Base-by-base conservation (phyloP, 345 rosid genomes). In the Nephelium lappaceum region DNA sequence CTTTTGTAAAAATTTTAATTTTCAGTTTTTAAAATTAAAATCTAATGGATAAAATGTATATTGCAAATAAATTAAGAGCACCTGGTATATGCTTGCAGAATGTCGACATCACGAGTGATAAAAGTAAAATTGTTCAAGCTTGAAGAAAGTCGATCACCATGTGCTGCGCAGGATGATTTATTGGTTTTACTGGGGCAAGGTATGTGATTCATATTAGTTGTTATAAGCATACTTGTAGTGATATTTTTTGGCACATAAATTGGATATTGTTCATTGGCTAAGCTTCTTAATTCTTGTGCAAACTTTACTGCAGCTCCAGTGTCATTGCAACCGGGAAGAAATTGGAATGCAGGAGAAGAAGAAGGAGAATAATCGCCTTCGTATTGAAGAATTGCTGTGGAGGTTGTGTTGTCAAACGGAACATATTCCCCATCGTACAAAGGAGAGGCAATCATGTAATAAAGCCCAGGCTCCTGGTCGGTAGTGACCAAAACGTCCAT, bases 71-170 rank as follows among this genome's bases (percentile, higher is more conserved):
- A 7, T 45, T 45, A 45, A 3, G 14, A 12, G 2, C 81, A 80
- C 86, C 81, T 63, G 80, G 86, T 87, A 74, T 87, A 89, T 5
- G 92, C 92, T 60, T 84, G 82, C 14, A 89, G 81, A 5, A 86
- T 73, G 68, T 80, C 83, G 4, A 82, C 77, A 0, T 64, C 8
- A 7, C 81, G 83, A 5, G 24, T 23, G 3, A 31, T 72, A 60
- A 86, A 88, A 69, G 85, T 85, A 3, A 86, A 69, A 69, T 90
- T 90, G 77, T 80, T 90, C 80, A 85, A 55, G 76, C 90, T 87
- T 9, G 90, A 88, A 36, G 84, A 19, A 4, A 69, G 14, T 57
- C 83, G 62, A 58, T 36, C 42, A 11, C 21, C 62, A 5, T 77
- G 73, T 38, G 53, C 69, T 6, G 12, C 55, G 5, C 55, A n/a